phyloP scores from a whole-genome alignment of 1,284 basidiomycete genomes.

The Leccinum insolens region DNA sequence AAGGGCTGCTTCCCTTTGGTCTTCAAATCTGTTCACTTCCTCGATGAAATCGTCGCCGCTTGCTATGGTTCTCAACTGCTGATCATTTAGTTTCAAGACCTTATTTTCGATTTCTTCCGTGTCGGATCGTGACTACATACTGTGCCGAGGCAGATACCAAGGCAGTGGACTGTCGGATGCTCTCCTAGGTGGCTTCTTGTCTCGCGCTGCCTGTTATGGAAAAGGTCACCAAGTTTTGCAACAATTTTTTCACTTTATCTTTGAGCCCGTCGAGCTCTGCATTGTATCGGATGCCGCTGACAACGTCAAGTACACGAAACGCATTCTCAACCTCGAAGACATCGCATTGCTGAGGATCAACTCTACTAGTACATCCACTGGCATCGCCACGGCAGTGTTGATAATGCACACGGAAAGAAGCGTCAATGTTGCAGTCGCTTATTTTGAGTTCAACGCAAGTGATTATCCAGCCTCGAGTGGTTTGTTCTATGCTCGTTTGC shows the following conservation, averaged over 20 bases:
- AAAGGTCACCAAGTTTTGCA: neutral
- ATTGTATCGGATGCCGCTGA: neutral
- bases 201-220: neutral
- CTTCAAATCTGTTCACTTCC: neutral
- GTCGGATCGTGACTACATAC: neutral
- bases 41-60: neutral
- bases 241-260: neutral
- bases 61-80: neutral
- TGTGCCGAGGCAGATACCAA: neutral
- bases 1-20: neutral
- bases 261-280: neutral
- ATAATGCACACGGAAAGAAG: neutral
- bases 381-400: neutral
- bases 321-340: neutral
- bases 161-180: neutral
- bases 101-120: neutral
- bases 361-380: neutral
- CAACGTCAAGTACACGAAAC: neutral
- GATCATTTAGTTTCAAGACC: neutral
- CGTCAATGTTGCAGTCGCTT: neutral
- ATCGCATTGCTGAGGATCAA: neutral
- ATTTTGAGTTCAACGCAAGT: neutral
- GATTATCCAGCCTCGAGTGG: neutral
- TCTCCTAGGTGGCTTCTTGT: neutral
- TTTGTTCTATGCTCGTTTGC: slow-evolving; percentile 1